phyloP scores from a whole-genome alignment of 2,329 filamentous ascomycete species.

The Ophiostoma perfectum region DNA sequence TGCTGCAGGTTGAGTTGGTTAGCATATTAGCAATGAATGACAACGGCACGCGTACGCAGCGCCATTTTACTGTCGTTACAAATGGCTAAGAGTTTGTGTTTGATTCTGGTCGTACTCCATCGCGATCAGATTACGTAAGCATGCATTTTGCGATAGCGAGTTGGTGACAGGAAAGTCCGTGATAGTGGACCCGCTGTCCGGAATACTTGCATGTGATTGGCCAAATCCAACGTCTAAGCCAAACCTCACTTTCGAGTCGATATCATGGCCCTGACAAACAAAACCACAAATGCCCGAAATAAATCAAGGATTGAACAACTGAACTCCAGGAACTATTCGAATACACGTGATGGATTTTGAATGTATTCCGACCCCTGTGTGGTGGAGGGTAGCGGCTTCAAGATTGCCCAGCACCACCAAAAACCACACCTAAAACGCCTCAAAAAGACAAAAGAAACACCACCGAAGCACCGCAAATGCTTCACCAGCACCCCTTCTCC shows the following conservation, averaged over 20 bases:
- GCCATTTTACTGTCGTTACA: not conserved
- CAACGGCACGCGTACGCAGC: not conserved
- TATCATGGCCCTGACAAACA: not conserved
- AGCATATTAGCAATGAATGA: constrained; percentile 9
- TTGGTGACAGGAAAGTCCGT: too few species aligned
- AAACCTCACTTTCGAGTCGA: constrained; percentile 15
- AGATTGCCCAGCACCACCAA: not conserved
- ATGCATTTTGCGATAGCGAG: too few species aligned
- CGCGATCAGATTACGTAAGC: too few species aligned
- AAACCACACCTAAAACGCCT: not conserved
- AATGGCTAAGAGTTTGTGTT: too few species aligned
- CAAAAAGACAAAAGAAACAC: not conserved
- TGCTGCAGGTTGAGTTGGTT: constrained; percentile 11
- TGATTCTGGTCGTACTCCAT: too few species aligned
- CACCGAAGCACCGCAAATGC: not conserved
- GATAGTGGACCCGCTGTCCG: too few species aligned
- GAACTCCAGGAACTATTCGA: not conserved
- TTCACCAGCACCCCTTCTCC: not conserved
- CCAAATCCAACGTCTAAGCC: not conserved
- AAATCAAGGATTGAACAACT: not conserved
- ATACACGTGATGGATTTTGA: not conserved
- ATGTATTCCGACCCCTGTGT: not conserved
- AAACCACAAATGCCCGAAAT: too few species aligned
- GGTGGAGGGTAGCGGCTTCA: not conserved
- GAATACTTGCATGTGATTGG: constrained; percentile 14